phyloP scores from a whole-genome alignment of 2,329 filamentous ascomycete species.

The Coniosporium uncinatum region DNA sequence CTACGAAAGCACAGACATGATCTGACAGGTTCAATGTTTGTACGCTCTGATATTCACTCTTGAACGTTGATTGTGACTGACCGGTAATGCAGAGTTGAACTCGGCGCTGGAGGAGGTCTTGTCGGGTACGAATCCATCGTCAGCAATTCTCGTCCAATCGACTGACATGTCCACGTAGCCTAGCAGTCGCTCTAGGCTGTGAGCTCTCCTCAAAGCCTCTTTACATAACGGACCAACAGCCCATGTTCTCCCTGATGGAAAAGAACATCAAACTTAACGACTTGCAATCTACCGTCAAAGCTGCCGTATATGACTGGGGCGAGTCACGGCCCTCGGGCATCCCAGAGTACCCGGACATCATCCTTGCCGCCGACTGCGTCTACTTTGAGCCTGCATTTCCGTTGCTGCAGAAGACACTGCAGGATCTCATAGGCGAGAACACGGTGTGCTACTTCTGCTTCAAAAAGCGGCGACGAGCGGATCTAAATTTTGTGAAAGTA shows the following conservation, averaged over 20 bases:
- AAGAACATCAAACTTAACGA: slow-evolving; percentile 87
- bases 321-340: slow-evolving; percentile 22
- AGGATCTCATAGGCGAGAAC: slow-evolving; percentile 60
- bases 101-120: slow-evolving; percentile 88
- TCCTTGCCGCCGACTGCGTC: slow-evolving; percentile 94
- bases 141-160: no score
- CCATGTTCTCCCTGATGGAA: slow-evolving; percentile 83
- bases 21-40: slow-evolving; percentile 66
- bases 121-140: slow-evolving; percentile 46
- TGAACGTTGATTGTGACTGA: no score
- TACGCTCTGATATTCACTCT: slow-evolving; percentile 17
- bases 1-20: slow-evolving; percentile 64
- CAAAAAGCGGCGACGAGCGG: slow-evolving; percentile 80
- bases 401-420: slow-evolving; percentile 72
- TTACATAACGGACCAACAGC: slow-evolving; percentile 79
- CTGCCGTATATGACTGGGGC: slow-evolving; percentile 77
- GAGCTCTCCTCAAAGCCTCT: slow-evolving; percentile 40
- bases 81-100: slow-evolving; percentile 62
- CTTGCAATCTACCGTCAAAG: slow-evolving; percentile 48
- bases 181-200: not conserved
- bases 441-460: slow-evolving; percentile 85
- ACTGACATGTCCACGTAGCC: no score
- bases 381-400: slow-evolving; percentile 98
- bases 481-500: slow-evolving; percentile 46
- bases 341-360: slow-evolving; percentile 62